Evolutionary conservation across 139 green algal species (phyloP).

Genomic region (Coelastrella sp.): DNA sequence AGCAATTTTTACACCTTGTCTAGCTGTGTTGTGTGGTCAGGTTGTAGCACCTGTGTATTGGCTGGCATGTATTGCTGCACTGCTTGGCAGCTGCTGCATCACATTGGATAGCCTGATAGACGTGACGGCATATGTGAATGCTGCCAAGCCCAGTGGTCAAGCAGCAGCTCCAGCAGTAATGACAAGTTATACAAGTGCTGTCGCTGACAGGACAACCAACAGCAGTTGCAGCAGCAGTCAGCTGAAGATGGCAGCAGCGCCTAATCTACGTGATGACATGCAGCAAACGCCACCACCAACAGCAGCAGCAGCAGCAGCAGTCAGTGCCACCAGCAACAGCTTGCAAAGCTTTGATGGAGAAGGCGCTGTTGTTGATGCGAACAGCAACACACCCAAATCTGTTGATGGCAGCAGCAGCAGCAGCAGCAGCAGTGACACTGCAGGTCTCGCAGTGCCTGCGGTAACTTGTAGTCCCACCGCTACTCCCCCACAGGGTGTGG

Average conservation of each 20-base stretch:
- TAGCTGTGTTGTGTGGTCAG: conserved; percentile 61
- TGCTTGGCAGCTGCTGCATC: conserved; percentile 63
- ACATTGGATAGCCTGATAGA: conserved; percentile 47
- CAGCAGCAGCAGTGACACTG: neutral
- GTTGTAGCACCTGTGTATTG: conserved; percentile 44
- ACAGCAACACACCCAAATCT: no score
- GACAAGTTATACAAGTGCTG: neutral
- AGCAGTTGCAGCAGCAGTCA: conserved; percentile 9
- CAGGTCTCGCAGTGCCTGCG: neutral
- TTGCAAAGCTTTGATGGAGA: no score
- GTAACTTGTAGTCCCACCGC: conserved; percentile 13
- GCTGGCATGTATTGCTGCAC: conserved; percentile 51
- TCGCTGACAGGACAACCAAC: no score
- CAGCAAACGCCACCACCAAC: neutral
- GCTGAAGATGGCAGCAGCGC: neutral
- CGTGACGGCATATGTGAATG: neutral
- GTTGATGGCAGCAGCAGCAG: conserved; percentile 21
- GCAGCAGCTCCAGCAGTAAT: conserved; percentile 5
- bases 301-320: conserved; percentile 20
- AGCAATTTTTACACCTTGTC: conserved; percentile 58
- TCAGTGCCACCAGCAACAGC: neutral
- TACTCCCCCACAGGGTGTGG: conserved; percentile 15
- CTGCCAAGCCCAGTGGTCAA: neutral
- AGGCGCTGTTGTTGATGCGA: neutral
- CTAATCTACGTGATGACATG: neutral